Conservation (phyloP, 2,329 filamentous ascomycete species). For the Arthrobotrys sphaeroides region DNA sequence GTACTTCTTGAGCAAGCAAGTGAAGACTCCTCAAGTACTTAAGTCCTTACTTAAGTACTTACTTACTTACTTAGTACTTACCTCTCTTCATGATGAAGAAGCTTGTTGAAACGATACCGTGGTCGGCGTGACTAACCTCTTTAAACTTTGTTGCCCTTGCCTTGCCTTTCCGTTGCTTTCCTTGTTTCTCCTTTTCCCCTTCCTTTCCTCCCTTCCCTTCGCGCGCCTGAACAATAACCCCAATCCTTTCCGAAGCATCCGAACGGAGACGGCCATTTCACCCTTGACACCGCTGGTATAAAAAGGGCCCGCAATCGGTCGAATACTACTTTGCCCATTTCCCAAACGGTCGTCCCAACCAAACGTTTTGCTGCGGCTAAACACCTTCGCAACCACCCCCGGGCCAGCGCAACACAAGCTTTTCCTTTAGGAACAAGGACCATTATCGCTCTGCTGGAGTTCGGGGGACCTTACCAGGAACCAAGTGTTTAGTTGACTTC, state of each 20-base stretch:
- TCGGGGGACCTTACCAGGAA: background rate
- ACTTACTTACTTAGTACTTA: too few species aligned
- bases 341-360: constrained; percentile 7
- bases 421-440: background rate
- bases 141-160: too few species aligned
- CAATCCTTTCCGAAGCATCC: constrained; percentile 23
- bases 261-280: constrained; percentile 39
- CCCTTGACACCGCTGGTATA: constrained; percentile 27
- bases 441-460: background rate
- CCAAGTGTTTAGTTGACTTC: background rate
- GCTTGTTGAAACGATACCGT: too few species aligned
- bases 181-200: background rate
- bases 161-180: background rate
- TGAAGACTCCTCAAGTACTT: background rate
- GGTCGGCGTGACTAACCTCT: too few species aligned
- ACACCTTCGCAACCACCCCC: background rate
- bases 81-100: too few species aligned
- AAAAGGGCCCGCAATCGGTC: background rate
- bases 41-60: background rate
- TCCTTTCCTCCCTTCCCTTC: constrained; percentile 6
- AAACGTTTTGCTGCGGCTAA: background rate
- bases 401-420: background rate
- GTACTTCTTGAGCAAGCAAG: too few species aligned
- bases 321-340: background rate
- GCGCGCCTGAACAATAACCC: constrained; percentile 4